Base-by-base conservation (phyloP, 176 grass and related monocot species). In the Rhynchospora breviuscula region DNA sequence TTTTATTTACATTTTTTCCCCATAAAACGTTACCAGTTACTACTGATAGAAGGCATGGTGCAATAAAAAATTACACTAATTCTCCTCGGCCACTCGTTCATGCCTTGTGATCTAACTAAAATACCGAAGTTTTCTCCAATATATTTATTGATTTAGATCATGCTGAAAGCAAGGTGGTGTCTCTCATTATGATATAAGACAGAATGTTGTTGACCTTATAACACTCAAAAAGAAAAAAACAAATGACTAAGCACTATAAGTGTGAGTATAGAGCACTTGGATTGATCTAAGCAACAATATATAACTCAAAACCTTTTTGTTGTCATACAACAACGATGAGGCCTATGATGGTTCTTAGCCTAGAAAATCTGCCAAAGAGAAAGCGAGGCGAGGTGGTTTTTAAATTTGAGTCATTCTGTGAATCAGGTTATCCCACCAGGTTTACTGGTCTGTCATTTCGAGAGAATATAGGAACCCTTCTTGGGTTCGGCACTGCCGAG, bases 341-440 rank as follows among this genome's bases (percentile, higher is more conserved):
- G 90, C 77, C 88, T 9, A 87, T 81, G 81, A 94, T 92, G 90
- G 66, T 64, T 78, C 71, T 92, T 87, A 82, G 48, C 90, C 80
- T 89, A 56, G 89, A 90, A 58, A 72, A 88, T 84, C 86, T 87
- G 76, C 74, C 88, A 85, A 89, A 91, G 89, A 79, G 90, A 90
- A 95, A 90, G 88, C 81, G 88, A 77, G 86, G 88, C 15, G 90
- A 98, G 86, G 81, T 80, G 52, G 26, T 94, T 67, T 91, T 90
- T 81, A 85, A 73, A 83, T 94, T 98, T 74, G 92, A 93, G 52
- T 92, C 92, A 1, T 98, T 95, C 80, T 91, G 91, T 84, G 85
- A 93, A 81, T 87, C 87, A 14, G 96, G 91, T 70, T 88, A 95
- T 52, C 92, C 91, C 62, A 82, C 89, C 83, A 51, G 85, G 74